These are phyloP conservation scores for Globisporangium ultimum DNA, from an alignment of 352 stramenopile species.

Conservation along the genomic window DNA sequence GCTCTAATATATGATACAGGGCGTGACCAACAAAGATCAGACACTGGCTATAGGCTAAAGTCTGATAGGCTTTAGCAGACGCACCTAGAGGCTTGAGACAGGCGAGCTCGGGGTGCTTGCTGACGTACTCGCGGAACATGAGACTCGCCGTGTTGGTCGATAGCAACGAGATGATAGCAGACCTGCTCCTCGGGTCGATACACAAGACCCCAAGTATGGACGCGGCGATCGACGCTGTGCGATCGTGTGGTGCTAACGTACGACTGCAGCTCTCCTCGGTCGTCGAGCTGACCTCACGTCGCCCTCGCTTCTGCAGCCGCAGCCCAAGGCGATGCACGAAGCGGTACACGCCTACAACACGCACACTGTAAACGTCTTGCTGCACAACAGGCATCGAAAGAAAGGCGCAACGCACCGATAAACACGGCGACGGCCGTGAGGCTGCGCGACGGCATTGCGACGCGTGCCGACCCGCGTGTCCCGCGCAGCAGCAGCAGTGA, in stretches of 20 bases:
- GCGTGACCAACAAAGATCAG: not conserved
- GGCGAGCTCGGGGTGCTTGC: conserved; percentile 28
- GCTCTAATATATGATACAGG: conserved; percentile 33
- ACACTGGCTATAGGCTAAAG: not conserved
- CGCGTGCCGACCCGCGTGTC: not conserved
- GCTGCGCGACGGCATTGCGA: conserved; percentile 34
- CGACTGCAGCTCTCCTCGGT: not conserved
- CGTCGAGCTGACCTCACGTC: not conserved
- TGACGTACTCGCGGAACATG: conserved; percentile 22
- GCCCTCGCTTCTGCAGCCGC: conserved; percentile 12
- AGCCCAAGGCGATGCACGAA: conserved; percentile 28
- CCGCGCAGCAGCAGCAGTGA: conserved; percentile 11
- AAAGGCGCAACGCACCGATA: conserved; percentile 32
- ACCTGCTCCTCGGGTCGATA: conserved; percentile 30
- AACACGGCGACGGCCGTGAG: conserved; percentile 48
- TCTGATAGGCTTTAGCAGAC: not conserved
- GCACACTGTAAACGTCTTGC: not conserved
- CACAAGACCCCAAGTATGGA: conserved; percentile 29
- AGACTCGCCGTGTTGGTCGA: conserved; percentile 47
- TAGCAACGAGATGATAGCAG: conserved; percentile 48
- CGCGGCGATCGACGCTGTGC: conserved; percentile 25
- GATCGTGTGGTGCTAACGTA: not conserved
- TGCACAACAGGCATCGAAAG: not conserved
- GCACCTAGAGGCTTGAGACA: conserved; percentile 27
- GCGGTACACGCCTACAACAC: conserved; percentile 34